Evolutionary conservation across 305 asterid species (phyloP), one percentile per base, ranked within the genome.

Genomic region (Rubia tinctorum): DNA sequence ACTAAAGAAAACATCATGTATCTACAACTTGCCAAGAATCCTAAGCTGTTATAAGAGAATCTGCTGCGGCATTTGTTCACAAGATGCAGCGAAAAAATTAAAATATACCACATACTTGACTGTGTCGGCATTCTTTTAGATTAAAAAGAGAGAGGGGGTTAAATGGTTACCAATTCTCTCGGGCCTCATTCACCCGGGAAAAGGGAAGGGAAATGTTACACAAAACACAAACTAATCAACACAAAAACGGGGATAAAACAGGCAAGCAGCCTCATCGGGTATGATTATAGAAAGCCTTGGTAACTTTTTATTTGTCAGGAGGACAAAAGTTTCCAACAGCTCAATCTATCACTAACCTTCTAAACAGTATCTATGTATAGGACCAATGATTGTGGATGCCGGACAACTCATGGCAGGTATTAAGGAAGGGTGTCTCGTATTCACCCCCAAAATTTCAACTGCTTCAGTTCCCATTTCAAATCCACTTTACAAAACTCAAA

Each of bases 141-240:
- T 20, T 39, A 42, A 40, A 44, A 68, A 77, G 37, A 45, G 18
- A 53, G 59, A 53, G 59, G 80, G 73, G 30, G 49, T 18, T 6
- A 5, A 43, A 78, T 30, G 85, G 86, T 80, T 76, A 91, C 98
- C 96, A 84, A 11, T 85, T 91, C 98, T 74, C 99, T 82, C 53
- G 97, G 96, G 44, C 91, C n/a, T n/a, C n/a, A n/a, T 27, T 2
- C 30, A 27, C 78, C 74, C 74, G 4, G 37, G 4, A 55, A 17
- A 34, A 11, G 30, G 61, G 40, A 30, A 44, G 37, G 74, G 68
- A 45, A 22, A 68, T 71, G 40, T 30, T 61, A 9, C 42, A 75
- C 44, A 55, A 40, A 42, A 44, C 23, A 68, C 14, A 15, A 56
- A 58, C 43, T 15, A 20, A 63, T 2, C 5, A 8, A 43, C n/a